Conservation (phyloP, 1,139 yeast genomes). For the Nakaseomyces delphensis region DNA sequence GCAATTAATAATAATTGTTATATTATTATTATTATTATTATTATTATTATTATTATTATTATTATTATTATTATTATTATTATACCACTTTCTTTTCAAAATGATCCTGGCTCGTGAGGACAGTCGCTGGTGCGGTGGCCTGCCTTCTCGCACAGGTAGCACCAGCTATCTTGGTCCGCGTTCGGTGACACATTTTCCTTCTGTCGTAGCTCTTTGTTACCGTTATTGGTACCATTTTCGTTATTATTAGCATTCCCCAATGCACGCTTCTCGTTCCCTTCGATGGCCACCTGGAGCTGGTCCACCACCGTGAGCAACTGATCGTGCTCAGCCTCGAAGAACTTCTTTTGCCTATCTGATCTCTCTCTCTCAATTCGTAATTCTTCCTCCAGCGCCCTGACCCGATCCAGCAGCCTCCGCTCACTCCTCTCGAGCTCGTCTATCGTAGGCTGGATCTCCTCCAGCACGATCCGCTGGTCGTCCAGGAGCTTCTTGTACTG, state of each 20-base stretch:
- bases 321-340: constrained; percentile 28
- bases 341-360: constrained; percentile 17
- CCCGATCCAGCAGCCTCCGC: background rate
- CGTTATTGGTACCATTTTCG: constrained; percentile 4
- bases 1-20: no score
- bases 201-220: constrained; percentile 9
- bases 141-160: constrained; percentile 82
- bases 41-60: no score
- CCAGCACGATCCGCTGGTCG: constrained; percentile 29
- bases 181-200: constrained; percentile 41
- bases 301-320: constrained; percentile 28
- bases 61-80: background rate
- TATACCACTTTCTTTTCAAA: background rate
- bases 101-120: constrained; percentile 51
- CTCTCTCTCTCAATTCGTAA: background rate
- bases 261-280: constrained; percentile 22
- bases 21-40: no score
- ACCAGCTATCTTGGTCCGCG: constrained; percentile 58
- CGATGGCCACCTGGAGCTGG: constrained; percentile 27
- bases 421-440: constrained; percentile 23
- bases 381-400: background rate
- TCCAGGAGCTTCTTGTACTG: constrained; percentile 26
- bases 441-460: constrained; percentile 30
- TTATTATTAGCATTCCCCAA: constrained; percentile 4
- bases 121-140: constrained; percentile 86